phyloP scores from a whole-genome alignment of 108 stramenopile species.

The Stephanodiscus minutulus region DNA sequence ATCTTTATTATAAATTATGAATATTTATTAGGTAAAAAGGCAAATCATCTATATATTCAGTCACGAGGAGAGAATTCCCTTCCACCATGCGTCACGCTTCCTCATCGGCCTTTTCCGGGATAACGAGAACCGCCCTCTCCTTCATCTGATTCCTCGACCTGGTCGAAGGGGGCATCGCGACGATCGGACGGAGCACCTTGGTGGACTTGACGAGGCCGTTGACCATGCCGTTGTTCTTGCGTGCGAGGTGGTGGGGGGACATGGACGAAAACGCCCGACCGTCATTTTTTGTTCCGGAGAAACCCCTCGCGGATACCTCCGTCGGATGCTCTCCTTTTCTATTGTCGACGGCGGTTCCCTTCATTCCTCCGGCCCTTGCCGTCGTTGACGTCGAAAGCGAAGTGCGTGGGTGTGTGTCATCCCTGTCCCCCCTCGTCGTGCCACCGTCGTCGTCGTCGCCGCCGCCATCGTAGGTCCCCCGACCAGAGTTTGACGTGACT shows the following conservation, averaged over 20 bases:
- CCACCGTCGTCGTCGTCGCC: too few relatives aligned
- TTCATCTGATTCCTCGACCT: conserved; percentile 9
- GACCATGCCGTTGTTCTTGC: conserved; percentile 45
- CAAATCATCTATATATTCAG: too few relatives aligned
- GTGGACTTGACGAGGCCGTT: conserved; percentile 46
- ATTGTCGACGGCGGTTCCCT: neutral
- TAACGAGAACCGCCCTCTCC: neutral
- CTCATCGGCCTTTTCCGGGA: neutral
- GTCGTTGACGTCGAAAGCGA: neutral
- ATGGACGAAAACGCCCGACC: neutral
- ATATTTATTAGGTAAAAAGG: too few relatives aligned
- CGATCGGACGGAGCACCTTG: conserved; percentile 36
- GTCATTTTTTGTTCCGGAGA: conserved; percentile 1
- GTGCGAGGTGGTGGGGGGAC: conserved; percentile 38
- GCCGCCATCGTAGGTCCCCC: too few relatives aligned
- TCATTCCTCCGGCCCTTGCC: neutral
- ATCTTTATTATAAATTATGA: too few relatives aligned
- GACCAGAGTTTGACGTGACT: too few relatives aligned
- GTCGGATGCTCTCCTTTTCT: neutral
- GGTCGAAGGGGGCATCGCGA: too few relatives aligned
- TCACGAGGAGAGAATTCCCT: too few relatives aligned
- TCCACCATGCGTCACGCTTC: too few relatives aligned
- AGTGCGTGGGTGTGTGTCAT: neutral
- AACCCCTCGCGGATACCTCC: neutral
- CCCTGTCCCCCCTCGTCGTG: too few relatives aligned